Base-by-base conservation (phyloP, 2,329 filamentous ascomycete species). In the Aspergillus ochraceus region DNA sequence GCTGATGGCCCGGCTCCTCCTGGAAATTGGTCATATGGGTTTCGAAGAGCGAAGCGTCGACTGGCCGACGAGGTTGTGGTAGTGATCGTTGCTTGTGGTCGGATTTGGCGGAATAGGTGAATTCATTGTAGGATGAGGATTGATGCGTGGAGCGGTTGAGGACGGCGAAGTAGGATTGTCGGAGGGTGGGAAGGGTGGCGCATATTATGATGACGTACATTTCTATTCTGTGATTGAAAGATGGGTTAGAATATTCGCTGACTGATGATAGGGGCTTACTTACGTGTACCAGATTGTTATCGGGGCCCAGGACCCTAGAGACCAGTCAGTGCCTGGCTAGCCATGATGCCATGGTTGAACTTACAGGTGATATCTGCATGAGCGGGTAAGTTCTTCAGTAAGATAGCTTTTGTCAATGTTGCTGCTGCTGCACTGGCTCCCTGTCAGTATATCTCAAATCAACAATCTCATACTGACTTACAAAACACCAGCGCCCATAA, bases 211-310 rank as follows among this genome's bases (percentile, higher is more conserved):
- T 60, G 11, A 62, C 54, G 22, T 60, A 60, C 60, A 60, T 62
- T 55, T 42, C 36, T n/a, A 42, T 42, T 19, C 36, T 42, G 14
- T 42, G 17, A 17, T n/a, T 6, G 6, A n/a, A 42, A n/a, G 17
- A 14, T 17, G 14, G 3, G 6, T 42, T 42, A n/a, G 46, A 10
- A 14, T 6, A 20, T 24, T 11, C 3, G 9, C 14, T 22, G 19
- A 12, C 1, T 22, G 17, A 22, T 10, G 5, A 30, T 1, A 6
- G 6, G 24, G 8, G 4, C n/a, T 14, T 3, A 57, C 61, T 55
- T 60, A 64, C 60, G 60, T 56, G 19, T 64, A 60, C 62, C 62
- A 64, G n/a, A 55, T 60, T 4, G 62, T 60, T 24, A 64, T 63
- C 4, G 52, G 54, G 11, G 62, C 60, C 62, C 60, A 64, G 17